A percentile compares a stretch with the other conserved stretches of the same genome.
Evolutionary conservation across 1,139 yeast species (phyloP).

Genomic region (Saccharomyces uvarum): DNA sequence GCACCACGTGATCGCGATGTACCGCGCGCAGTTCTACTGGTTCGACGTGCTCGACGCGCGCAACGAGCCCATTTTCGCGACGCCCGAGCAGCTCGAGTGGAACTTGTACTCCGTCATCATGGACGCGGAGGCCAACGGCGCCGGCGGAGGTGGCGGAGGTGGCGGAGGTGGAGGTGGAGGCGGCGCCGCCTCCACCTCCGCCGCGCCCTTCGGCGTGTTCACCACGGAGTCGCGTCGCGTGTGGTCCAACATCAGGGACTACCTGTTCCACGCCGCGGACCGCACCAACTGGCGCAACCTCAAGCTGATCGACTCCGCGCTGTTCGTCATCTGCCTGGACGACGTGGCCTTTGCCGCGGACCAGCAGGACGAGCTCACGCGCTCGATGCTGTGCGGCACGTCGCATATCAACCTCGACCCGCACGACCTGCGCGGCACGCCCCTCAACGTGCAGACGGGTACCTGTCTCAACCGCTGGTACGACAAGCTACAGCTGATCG

Average conservation of each 20-base stretch:
- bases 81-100: constrained; percentile 62
- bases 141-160: constrained; percentile 74
- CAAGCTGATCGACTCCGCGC: constrained; percentile 64
- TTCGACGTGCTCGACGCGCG: constrained; percentile 72
- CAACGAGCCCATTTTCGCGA: constrained; percentile 52
- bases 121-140: constrained; percentile 29
- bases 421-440: constrained; percentile 1
- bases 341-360: constrained; percentile 49
- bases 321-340: constrained; percentile 72
- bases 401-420: constrained; percentile 35
- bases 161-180: constrained; percentile 31
- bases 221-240: constrained; percentile 78
- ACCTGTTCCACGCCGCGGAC: constrained; percentile 35
- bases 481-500: constrained; percentile 80
- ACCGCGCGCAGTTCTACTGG: constrained; percentile 85
- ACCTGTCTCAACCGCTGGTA: constrained; percentile 95
- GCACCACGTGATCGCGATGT: constrained; percentile 68
- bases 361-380: constrained; percentile 58
- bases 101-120: constrained; percentile 66
- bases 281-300: constrained; percentile 57
- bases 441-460: constrained; percentile 80
- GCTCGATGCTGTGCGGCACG: constrained; percentile 78
- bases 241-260: constrained; percentile 67
- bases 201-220: constrained; percentile 77
- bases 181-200: constrained; percentile 38